Conservation (phyloP, 1,284 basidiomycete genomes). For the Inonotus hispidus region DNA sequence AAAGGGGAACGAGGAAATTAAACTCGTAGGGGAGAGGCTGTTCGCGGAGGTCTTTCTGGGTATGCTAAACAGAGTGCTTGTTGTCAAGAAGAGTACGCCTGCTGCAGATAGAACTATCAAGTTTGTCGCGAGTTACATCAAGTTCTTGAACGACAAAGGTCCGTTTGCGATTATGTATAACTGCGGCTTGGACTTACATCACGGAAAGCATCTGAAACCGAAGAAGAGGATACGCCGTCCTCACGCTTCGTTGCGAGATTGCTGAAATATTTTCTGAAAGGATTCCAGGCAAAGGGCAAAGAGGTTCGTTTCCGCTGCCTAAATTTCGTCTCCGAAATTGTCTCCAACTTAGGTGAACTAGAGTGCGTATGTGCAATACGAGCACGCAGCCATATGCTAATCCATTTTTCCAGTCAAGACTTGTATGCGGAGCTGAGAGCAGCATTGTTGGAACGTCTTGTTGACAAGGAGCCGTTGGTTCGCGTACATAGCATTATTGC, state of each 20-base stretch:
- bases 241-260: conserved; percentile 74
- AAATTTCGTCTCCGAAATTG: conserved; percentile 74
- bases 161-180: not conserved
- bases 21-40: conserved; percentile 15
- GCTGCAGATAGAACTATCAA: conserved; percentile 17
- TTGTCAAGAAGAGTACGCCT: conserved; percentile 17
- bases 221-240: conserved; percentile 53
- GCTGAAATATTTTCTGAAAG: conserved; percentile 75
- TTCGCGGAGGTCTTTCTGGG: conserved; percentile 16
- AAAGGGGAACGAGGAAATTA: conserved; percentile 5
- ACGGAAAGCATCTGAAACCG: not conserved
- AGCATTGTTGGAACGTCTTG: conserved; percentile 9
- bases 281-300: conserved; percentile 90
- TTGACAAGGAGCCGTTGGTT: conserved; percentile 15
- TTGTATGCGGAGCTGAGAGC: conserved; percentile 14
- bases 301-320: conserved; percentile 78
- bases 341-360: conserved; percentile 76
- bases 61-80: conserved; percentile 18
- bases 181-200: not conserved
- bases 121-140: conserved; percentile 17
- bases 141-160: conserved; percentile 18
- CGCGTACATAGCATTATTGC: conserved; percentile 11
- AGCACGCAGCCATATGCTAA: not conserved
- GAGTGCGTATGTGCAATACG: conserved; percentile 45
- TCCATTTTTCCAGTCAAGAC: conserved; percentile 9